Conservation (phyloP, 495 filamentous ascomycete genomes). For the Filosporella fistucella region DNA sequence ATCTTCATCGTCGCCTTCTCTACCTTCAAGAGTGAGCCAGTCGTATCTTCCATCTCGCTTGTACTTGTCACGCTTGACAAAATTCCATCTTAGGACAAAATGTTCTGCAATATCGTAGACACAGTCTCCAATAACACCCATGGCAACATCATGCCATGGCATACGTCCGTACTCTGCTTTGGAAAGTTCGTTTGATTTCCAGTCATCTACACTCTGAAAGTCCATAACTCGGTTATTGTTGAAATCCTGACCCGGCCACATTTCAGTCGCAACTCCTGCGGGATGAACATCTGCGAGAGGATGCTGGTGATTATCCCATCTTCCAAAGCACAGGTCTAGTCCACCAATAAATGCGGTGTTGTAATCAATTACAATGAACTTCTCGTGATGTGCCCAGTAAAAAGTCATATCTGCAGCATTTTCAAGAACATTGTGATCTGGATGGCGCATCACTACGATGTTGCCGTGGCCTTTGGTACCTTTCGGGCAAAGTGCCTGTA, state of each 20-base stretch:
- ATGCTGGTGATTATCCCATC: conserved; percentile 88
- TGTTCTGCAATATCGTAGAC: conserved; percentile 96
- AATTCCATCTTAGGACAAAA: conserved; percentile 95
- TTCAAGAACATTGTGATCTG: conserved; percentile 91
- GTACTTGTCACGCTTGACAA: conserved; percentile 96
- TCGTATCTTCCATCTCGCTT: conserved; percentile 76
- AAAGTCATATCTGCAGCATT: conserved; percentile 94
- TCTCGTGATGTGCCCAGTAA: conserved; percentile 98
- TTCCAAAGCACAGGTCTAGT: conserved; percentile 92
- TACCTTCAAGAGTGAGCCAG: conserved; percentile 79
- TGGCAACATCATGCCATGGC: conserved; percentile 96
- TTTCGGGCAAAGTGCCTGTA: conserved; percentile 74
- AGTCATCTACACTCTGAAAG: conserved; percentile 84
- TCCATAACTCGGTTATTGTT: conserved; percentile 96
- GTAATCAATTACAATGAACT: conserved; percentile 93
- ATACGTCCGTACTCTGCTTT: conserved; percentile 91
- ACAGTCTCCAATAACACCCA: conserved; percentile 83
- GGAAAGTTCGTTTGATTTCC: conserved; percentile 88
- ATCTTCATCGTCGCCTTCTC: conserved; percentile 74
- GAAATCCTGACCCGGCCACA: conserved; percentile 96
- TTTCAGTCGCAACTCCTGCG: conserved; percentile 70
- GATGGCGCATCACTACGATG: conserved; percentile 85
- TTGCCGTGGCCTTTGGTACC: conserved; percentile 79
- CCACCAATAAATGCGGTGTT: conserved; percentile 86
- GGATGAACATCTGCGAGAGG: conserved; percentile 84